Evolutionary conservation across 1,139 yeast genomes (phyloP).

Genomic region (Candida albicans): DNA sequence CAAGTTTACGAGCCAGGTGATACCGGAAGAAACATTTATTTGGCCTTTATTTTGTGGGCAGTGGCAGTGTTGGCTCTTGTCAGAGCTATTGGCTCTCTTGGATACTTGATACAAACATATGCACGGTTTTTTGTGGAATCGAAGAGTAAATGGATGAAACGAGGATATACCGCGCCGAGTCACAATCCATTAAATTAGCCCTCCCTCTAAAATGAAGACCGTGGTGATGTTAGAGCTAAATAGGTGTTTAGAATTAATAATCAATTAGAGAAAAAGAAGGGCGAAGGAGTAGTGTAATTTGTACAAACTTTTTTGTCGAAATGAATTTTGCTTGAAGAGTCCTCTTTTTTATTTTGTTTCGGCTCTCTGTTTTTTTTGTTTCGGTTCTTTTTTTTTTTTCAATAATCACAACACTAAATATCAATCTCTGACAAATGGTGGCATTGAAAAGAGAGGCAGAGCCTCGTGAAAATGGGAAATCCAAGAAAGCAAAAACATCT

Average conservation of each 20-base stretch:
- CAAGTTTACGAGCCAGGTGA: slow-evolving; percentile 73
- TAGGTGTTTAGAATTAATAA: no score
- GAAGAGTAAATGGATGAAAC: slow-evolving; percentile 42
- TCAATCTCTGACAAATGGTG: slow-evolving; percentile 33
- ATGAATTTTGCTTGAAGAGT: no score
- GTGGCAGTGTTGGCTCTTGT: slow-evolving; percentile 80
- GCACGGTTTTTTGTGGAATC: slow-evolving; percentile 44
- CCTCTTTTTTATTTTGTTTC: no score
- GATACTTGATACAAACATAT: slow-evolving; percentile 53
- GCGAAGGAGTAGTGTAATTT: no score
- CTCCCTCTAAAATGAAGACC: no score
- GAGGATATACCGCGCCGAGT: slow-evolving; percentile 38
- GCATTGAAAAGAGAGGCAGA: slow-evolving; percentile 38
- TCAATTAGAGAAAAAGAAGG: no score
- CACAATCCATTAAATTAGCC: slow-evolving; percentile 33
- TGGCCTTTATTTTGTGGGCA: slow-evolving; percentile 85
- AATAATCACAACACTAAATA: background rate
- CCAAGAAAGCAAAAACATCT: slow-evolving; percentile 29
- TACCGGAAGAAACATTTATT: slow-evolving; percentile 61
- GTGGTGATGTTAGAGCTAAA: no score
- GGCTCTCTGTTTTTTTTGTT: background rate
- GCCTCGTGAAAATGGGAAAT: slow-evolving; percentile 16
- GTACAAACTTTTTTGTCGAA: no score
- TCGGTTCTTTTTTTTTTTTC: background rate
- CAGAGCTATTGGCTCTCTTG: slow-evolving; percentile 76